phyloP scores from a whole-genome alignment of 345 rosid species.

The Lepidium sativum region DNA sequence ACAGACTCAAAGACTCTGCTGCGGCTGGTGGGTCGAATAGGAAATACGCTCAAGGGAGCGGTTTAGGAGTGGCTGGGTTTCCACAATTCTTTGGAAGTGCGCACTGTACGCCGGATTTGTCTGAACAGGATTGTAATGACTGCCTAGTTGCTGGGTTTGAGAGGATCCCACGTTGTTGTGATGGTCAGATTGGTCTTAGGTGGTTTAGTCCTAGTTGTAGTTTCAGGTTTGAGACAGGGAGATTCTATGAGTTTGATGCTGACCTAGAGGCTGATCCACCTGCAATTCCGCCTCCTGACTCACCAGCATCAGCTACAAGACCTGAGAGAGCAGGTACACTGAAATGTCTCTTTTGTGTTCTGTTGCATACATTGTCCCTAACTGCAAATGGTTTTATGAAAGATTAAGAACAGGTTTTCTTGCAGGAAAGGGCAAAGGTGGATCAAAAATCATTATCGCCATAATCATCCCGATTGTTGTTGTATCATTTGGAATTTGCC shows the following conservation, averaged over 20 bases:
- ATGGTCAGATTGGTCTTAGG: constrained; percentile 22
- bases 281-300: not conserved
- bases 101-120: constrained; percentile 45
- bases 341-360: not conserved
- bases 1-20: constrained; percentile 16
- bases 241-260: constrained; percentile 13
- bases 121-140: constrained; percentile 19
- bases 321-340: not conserved
- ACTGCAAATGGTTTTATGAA: not conserved
- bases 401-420: not conserved
- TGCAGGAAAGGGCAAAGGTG: constrained; percentile 21
- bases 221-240: constrained; percentile 30
- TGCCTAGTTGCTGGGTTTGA: constrained; percentile 16
- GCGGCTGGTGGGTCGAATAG: constrained; percentile 23
- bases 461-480: constrained; percentile 16
- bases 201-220: constrained; percentile 35
- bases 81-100: constrained; percentile 22
- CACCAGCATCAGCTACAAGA: not conserved
- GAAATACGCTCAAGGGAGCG: constrained; percentile 37
- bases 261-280: constrained; percentile 20
- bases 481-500: not conserved
- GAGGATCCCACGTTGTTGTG: constrained; percentile 19
- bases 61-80: not conserved
- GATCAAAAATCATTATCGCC: constrained; percentile 13
- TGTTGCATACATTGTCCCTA: not conserved